Conservation (phyloP, 306 rosid genomes). For the Medicago arabica region DNA sequence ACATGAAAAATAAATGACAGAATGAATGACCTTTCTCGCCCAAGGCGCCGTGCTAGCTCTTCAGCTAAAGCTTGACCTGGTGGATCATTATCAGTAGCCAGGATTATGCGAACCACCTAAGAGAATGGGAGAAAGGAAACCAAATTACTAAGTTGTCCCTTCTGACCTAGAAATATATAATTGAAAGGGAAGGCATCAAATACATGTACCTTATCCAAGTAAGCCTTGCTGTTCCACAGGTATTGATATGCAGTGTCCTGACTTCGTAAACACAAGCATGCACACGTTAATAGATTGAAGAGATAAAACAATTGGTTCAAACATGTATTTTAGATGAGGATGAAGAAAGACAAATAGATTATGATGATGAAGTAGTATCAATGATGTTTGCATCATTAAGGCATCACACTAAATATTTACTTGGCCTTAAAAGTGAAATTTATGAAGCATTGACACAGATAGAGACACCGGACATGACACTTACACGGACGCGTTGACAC, state of each 20-base stretch:
- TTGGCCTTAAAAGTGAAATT: too few species aligned
- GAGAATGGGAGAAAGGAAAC: conserved; percentile 33
- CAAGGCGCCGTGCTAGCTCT: conserved; percentile 59
- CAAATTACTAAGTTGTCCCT: not conserved
- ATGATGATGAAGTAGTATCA: not conserved
- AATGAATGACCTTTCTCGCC: conserved; percentile 50
- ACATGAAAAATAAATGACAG: conserved; percentile 30
- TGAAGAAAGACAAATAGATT: conserved; percentile 1
- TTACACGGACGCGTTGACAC: not conserved
- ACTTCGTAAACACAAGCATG: conserved; percentile 45
- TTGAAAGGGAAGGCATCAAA: conserved; percentile 23
- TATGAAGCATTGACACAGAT: not conserved
- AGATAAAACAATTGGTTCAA: conserved; percentile 24
- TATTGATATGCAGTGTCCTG: conserved; percentile 80
- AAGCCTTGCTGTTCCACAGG: conserved; percentile 76
- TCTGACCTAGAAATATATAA: conserved; percentile 30
- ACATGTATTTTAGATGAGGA: conserved; percentile 9
- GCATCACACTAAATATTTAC: not conserved
- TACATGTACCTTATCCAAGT: conserved; percentile 72
- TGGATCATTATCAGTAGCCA: conserved; percentile 59
- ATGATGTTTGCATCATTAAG: not conserved
- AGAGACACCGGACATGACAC: not conserved
- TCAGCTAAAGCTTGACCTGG: conserved; percentile 63
- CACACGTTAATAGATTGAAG: conserved; percentile 31
- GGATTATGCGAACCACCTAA: conserved; percentile 51